Base-by-base conservation (phyloP, 768 basidiomycete genomes). In the Mycena latifolia region DNA sequence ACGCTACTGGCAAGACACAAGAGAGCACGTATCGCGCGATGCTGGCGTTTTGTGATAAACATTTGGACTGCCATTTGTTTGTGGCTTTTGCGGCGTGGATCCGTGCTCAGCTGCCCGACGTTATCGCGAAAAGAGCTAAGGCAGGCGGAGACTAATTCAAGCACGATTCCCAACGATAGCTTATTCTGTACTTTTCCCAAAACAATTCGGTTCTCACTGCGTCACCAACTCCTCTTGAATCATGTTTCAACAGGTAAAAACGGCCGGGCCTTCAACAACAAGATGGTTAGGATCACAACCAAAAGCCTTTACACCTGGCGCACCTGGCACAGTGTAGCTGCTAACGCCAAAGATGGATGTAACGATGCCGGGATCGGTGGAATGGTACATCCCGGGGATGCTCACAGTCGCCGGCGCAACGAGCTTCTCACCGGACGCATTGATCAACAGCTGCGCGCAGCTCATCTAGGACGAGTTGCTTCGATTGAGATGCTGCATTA, bases 181-280 rank as follows among this genome's bases (percentile, higher is more conserved):
- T 17, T 29, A 50, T 50, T 50, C 28, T 50, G 46, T 50, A 50
- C 47, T 12, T 41, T 9, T 39, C n/a, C 33, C 48, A 7, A 29
- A 31, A 15, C n/a, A n/a, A n/a, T 43, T 37, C 11, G 11, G 45
- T 27, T 37, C 15, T 37, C n/a, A n/a, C n/a, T n/a, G n/a, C n/a
- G n/a, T n/a, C n/a, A 37, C 37, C 9, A 20, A 20, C 18, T 43
- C n/a, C 41, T 43, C n/a, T n/a, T n/a, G n/a, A n/a, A n/a, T n/a
- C n/a, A n/a, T n/a, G n/a, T n/a, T 64, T 74, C 60, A 79, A 39
- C 77, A 79, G 27, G 73, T 73, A 59, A 79, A 75, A 12, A 77
- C 76, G 35, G 73, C 59, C 10, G 78, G 78, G 5, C 79, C 79
- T 76, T 41, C n/a, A n/a, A n/a, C n/a, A n/a, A n/a, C n/a, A 39